Conservation (phyloP, 345 rosid genomes). For the Camelina laxa region DNA sequence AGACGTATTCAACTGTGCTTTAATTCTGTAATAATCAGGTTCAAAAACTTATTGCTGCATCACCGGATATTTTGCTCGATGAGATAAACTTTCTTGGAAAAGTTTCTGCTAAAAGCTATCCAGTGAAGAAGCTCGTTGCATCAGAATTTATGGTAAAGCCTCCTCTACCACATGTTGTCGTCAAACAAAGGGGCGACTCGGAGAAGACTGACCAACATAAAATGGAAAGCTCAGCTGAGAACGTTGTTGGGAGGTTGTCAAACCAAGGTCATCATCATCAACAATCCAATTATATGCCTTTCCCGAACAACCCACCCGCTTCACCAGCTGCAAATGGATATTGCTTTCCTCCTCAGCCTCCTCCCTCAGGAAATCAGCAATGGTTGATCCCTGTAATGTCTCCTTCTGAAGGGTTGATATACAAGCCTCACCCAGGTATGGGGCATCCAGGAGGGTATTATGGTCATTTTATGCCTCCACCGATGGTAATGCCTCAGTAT, state of each 20-base stretch:
- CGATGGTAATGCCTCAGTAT: constrained; percentile 44
- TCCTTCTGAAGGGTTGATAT: constrained; percentile 86
- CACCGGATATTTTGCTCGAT: constrained; percentile 69
- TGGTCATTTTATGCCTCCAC: constrained; percentile 58
- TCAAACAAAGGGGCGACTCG: constrained; percentile 46
- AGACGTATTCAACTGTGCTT: constrained; percentile 22
- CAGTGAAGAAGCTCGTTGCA: constrained; percentile 51
- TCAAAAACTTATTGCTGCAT: constrained; percentile 73
- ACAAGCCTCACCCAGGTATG: constrained; percentile 73
- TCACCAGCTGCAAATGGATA: constrained; percentile 33
- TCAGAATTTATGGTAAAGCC: constrained; percentile 50
- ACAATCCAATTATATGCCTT: constrained; percentile 52
- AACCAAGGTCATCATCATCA: constrained; percentile 49
- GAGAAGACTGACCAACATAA: constrained; percentile 45
- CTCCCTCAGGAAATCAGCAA: constrained; percentile 57
- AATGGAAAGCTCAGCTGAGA: constrained; percentile 47
- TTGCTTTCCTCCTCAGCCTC: constrained; percentile 62
- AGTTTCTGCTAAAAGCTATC: constrained; percentile 51
- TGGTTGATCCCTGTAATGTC: constrained; percentile 93
- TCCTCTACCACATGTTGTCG: constrained; percentile 44
- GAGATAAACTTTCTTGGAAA: constrained; percentile 52
- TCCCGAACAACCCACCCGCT: constrained; percentile 25
- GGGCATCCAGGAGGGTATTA: constrained; percentile 55
- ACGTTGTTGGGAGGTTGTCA: constrained; percentile 26
- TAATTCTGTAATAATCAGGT: constrained; percentile 56